Evolutionary conservation across 2,329 filamentous ascomycete genomes (phyloP).

Genomic region (Cordyceps tenuipes): DNA sequence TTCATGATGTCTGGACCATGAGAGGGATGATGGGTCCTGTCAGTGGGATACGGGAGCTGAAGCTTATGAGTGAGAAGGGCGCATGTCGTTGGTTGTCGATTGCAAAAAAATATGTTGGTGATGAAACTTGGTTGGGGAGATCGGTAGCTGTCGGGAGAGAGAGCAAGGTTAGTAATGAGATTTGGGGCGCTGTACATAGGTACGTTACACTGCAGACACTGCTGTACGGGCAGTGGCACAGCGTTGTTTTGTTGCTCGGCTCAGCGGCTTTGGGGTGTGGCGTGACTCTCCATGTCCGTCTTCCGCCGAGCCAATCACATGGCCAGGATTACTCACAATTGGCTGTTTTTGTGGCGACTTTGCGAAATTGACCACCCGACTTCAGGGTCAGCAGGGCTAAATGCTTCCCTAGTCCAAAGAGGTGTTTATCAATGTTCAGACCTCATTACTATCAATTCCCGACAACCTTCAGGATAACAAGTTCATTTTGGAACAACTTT

Average conservation of each 20-base stretch:
- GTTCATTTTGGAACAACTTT: not conserved
- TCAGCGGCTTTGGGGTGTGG: conserved; percentile 23
- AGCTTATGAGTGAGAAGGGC: not conserved
- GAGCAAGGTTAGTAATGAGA: conserved; percentile 5
- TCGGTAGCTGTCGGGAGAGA: not conserved
- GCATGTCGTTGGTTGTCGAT: not conserved
- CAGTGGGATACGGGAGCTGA: not conserved
- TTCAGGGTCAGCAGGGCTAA: not conserved
- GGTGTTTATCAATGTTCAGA: not conserved
- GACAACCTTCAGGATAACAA: not conserved
- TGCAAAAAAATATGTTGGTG: conserved; percentile 1
- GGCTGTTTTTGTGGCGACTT: conserved; percentile 6
- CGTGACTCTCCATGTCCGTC: conserved; percentile 21
- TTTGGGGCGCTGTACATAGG: not conserved
- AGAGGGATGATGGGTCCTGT: conserved; percentile 14
- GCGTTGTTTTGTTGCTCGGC: conserved; percentile 15
- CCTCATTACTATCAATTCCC: not conserved
- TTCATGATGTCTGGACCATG: conserved; percentile 31
- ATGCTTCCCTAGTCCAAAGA: not conserved
- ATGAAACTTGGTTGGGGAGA: not conserved
- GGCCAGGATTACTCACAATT: conserved; percentile 17
- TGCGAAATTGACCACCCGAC: not conserved
- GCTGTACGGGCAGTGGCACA: not conserved
- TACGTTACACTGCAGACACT: not conserved
- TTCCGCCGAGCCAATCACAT: conserved; percentile 30